A percentile compares a stretch with the other conserved stretches of the same genome.
These are phyloP conservation scores for Phlyctochytrium planicorne DNA, from an alignment of 192 early-diverging fungal genomes.

Conservation along the genomic window DNA sequence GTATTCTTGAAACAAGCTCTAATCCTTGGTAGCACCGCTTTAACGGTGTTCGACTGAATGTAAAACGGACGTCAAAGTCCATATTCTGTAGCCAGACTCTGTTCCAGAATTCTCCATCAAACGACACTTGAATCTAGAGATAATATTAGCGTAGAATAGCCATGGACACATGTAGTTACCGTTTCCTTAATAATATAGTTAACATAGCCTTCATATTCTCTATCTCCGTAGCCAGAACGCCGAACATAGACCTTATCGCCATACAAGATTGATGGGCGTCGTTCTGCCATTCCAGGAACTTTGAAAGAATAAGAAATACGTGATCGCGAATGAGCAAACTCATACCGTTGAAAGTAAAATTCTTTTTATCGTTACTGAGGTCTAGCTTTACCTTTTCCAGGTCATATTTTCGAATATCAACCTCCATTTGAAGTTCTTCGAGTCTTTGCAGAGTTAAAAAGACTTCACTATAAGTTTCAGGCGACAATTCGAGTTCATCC, in stretches of 20 bases:
- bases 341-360: slow-evolving; percentile 7
- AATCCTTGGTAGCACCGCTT: slow-evolving; percentile 8
- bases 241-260: slow-evolving; percentile 16
- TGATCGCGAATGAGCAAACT: slow-evolving; percentile 12
- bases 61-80: slow-evolving; percentile 18
- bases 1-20: background rate
- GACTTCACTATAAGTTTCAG: too few relatives aligned
- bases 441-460: background rate
- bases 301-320: background rate
- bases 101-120: slow-evolving; percentile 11
- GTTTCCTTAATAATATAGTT: slow-evolving; percentile 9
- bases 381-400: background rate
- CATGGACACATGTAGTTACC: too few relatives aligned
- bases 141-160: too few relatives aligned
- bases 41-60: slow-evolving; percentile 21
- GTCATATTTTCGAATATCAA: slow-evolving; percentile 22
- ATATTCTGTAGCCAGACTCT: slow-evolving; percentile 13
- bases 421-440: slow-evolving; percentile 17
- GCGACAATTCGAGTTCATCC: too few relatives aligned
- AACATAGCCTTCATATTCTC: slow-evolving; percentile 15
- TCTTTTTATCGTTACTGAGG: background rate
- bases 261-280: slow-evolving; percentile 10
- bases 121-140: slow-evolving; percentile 17
- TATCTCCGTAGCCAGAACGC: background rate
- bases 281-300: background rate